These are phyloP conservation scores for Lichtheimia ramosa DNA, from an alignment of 371 early-diverging fungal genomes.

Conservation along the genomic window DNA sequence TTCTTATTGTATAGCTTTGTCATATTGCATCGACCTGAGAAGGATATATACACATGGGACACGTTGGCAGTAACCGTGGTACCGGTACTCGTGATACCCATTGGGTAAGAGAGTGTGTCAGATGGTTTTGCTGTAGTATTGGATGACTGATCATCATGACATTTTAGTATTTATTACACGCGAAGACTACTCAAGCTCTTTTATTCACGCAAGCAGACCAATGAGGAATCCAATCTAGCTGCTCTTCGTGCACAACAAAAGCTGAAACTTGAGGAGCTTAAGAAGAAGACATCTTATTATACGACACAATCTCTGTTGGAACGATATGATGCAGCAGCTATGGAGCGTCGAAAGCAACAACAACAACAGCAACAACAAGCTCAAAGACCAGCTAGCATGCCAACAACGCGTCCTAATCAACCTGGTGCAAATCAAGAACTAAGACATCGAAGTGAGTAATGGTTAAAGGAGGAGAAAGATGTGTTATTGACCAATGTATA, in stretches of 20 bases:
- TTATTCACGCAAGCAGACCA: conserved; percentile 60
- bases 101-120: conserved; percentile 42
- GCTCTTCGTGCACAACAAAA: conserved; percentile 59
- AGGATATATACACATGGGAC: conserved; percentile 8
- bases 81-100: conserved; percentile 54
- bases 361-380: conserved; percentile 5
- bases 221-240: conserved; percentile 55
- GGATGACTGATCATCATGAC: background rate
- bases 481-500: too few relatives aligned
- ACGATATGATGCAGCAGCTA: conserved; percentile 37
- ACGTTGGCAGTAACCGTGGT: background rate
- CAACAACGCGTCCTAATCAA: background rate
- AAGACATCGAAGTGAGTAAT: too few relatives aligned
- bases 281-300: conserved; percentile 87
- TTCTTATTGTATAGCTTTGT: conserved; percentile 52
- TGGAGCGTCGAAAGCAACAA: conserved; percentile 2
- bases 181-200: conserved; percentile 53
- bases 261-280: conserved; percentile 82
- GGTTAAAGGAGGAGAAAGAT: too few relatives aligned
- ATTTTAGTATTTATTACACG: conserved; percentile 51
- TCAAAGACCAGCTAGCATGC: background rate
- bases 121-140: background rate
- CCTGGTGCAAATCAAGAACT: background rate
- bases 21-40: conserved; percentile 12
- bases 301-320: conserved; percentile 89